phyloP scores from a whole-genome alignment of 2,329 filamentous ascomycete genomes.

The Alternaria gansuensis region DNA sequence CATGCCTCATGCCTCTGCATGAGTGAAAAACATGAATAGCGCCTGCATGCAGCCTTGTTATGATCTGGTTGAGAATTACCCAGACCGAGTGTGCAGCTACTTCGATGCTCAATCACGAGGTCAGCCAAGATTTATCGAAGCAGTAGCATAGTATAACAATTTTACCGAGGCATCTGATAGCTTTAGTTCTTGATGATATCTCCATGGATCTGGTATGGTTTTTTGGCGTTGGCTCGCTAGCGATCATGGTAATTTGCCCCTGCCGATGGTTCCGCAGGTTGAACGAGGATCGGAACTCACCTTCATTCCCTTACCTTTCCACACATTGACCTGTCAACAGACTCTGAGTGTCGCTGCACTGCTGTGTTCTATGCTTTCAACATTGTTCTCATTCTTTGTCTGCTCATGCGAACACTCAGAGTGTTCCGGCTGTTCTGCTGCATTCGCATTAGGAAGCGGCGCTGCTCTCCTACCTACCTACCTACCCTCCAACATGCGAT shows the following conservation, averaged over 20 bases:
- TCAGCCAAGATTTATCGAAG: background rate
- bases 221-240: background rate
- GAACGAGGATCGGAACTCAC: background rate
- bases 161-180: background rate
- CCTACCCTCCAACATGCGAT: background rate
- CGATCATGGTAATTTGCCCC: slow-evolving; percentile 3
- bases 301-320: background rate
- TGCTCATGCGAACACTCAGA: background rate
- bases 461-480: background rate
- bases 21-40: too few species aligned
- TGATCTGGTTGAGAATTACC: too few species aligned
- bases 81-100: background rate
- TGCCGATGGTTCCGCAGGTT: slow-evolving; percentile 1
- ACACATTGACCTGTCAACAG: background rate
- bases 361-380: background rate
- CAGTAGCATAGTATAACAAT: background rate
- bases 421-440: background rate
- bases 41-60: background rate
- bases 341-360: background rate
- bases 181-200: background rate
- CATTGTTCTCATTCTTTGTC: background rate
- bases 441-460: background rate
- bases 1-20: background rate
- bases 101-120: background rate
- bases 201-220: background rate